These are phyloP conservation scores for Fusarium abutilonis DNA, from an alignment of 2,329 filamentous ascomycete genomes.

Conservation along the genomic window DNA sequence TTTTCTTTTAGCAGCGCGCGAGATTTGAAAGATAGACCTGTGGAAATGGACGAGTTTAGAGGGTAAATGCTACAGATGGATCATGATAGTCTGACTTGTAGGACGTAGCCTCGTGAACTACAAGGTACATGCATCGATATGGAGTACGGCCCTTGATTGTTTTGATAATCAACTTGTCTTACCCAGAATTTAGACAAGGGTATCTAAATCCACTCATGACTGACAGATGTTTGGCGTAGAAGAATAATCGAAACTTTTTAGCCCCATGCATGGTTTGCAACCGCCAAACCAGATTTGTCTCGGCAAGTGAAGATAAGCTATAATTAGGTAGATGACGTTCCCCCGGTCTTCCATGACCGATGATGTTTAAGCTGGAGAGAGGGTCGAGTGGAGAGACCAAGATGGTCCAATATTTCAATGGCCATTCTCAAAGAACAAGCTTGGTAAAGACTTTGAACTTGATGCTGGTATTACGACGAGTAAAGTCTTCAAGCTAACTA, in stretches of 20 bases:
- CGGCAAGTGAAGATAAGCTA: background rate
- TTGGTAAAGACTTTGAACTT: too few species aligned
- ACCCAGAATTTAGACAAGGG: background rate
- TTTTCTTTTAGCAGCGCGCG: conserved; percentile 14
- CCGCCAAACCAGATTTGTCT: background rate
- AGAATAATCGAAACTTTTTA: background rate
- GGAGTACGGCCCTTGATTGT: conserved; percentile 13
- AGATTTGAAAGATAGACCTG: conserved; percentile 29
- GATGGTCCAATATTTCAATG: background rate
- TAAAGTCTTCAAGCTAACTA: too few species aligned
- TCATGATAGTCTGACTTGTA: background rate
- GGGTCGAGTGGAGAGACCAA: background rate
- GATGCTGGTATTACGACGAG: too few species aligned
- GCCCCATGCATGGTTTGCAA: conserved; percentile 8
- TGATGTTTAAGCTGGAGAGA: conserved; percentile 1
- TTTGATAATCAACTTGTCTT: conserved; percentile 13
- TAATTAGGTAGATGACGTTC: background rate
- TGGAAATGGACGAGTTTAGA: conserved; percentile 12
- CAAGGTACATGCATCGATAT: background rate
- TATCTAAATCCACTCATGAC: background rate
- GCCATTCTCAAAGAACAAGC: background rate
- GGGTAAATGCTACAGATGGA: conserved; percentile 12
- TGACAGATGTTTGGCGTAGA: background rate
- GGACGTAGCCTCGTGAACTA: background rate
- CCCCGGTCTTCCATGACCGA: background rate